Evolutionary conservation across 1,284 basidiomycete genomes (phyloP).

Genomic region (Austropuccinia psidii): DNA sequence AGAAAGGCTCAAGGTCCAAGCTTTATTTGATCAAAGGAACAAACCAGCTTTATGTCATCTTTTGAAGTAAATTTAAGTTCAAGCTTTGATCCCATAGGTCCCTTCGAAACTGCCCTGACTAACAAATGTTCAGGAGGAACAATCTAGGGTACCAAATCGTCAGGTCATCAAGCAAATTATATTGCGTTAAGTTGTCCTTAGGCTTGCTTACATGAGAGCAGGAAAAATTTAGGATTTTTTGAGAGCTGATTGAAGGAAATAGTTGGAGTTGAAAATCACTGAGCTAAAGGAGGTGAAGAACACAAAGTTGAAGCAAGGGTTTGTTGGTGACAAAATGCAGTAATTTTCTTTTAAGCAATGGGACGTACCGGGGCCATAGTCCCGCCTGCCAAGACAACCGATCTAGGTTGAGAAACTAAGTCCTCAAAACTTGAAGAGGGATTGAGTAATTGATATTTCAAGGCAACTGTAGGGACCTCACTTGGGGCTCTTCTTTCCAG

Average conservation of each 20-base stretch:
- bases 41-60: slow-evolving; percentile 60
- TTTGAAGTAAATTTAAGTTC: slow-evolving; percentile 77
- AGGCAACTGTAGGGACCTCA: slow-evolving; percentile 51
- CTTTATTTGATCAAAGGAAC: slow-evolving; percentile 40
- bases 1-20: not conserved
- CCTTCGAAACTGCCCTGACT: slow-evolving; percentile 66
- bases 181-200: not conserved
- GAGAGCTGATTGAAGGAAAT: slow-evolving; percentile 60
- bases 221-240: slow-evolving; percentile 68
- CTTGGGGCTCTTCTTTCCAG: not conserved
- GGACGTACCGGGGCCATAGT: slow-evolving; percentile 84
- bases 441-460: slow-evolving; percentile 92
- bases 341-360: not conserved
- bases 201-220: slow-evolving; percentile 71
- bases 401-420: slow-evolving; percentile 67
- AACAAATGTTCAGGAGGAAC: slow-evolving; percentile 69
- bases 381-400: slow-evolving; percentile 83
- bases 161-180: not conserved
- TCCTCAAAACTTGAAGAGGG: slow-evolving; percentile 78
- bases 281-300: too few species aligned
- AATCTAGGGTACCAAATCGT: not conserved
- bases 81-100: slow-evolving; percentile 66
- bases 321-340: not conserved
- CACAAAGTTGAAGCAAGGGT: not conserved
- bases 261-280: slow-evolving; percentile 79